Evolutionary conservation across 345 rosid species (phyloP).

Genomic region (Salix purpurea): DNA sequence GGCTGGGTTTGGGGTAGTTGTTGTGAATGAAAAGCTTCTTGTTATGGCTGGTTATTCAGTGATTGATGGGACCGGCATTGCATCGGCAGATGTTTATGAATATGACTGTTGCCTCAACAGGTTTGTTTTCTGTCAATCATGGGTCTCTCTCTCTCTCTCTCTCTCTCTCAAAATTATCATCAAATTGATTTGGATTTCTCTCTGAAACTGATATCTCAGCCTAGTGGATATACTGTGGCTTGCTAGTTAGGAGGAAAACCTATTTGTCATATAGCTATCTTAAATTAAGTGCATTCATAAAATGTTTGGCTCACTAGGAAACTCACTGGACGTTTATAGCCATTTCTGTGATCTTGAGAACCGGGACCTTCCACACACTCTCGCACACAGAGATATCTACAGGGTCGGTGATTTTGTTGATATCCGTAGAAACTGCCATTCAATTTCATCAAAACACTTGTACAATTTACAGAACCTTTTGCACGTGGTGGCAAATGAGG

Average conservation of each 20-base stretch:
- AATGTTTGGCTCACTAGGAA: neutral
- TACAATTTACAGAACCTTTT: neutral
- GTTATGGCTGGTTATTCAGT: conserved; percentile 66
- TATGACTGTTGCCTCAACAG: conserved; percentile 84
- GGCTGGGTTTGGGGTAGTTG: conserved; percentile 70
- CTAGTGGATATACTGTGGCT: neutral
- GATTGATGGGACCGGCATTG: conserved; percentile 41
- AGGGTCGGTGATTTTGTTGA: neutral
- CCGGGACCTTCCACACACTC: neutral
- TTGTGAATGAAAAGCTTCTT: conserved; percentile 67
- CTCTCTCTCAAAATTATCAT: neutral
- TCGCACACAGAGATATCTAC: neutral
- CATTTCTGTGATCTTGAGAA: neutral
- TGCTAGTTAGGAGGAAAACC: neutral
- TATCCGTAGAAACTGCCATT: neutral
- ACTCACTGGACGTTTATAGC: neutral
- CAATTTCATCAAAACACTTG: neutral
- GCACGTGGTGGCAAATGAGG: neutral
- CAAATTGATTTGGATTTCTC: neutral
- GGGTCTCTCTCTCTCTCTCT: neutral
- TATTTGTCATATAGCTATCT: neutral
- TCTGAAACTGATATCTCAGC: neutral
- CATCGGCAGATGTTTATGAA: conserved; percentile 69
- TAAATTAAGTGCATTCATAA: neutral
- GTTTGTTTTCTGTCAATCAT: conserved; percentile 34